Percentiles rank a stretch among this genome's conserved stretches.
phyloP scores from a whole-genome alignment of 805 yeast species.

The Wickerhamiella nectarea region DNA sequence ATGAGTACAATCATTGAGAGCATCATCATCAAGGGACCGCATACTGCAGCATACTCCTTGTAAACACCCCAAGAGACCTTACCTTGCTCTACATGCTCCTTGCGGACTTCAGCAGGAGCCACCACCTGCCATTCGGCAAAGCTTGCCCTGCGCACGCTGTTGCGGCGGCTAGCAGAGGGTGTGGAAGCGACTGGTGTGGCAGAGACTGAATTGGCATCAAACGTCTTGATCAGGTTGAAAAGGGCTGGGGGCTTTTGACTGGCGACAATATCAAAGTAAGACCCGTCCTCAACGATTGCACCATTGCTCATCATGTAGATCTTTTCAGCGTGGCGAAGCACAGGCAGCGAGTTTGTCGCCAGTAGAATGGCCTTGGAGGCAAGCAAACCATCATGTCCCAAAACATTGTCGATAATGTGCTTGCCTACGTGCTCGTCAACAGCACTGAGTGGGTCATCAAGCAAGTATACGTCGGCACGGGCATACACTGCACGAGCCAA shows the following conservation, averaged over 20 bases:
- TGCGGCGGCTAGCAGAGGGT: constrained; percentile 12
- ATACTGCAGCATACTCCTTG: constrained; percentile 70
- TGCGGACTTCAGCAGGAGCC: constrained; percentile 23
- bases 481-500: constrained; percentile 71
- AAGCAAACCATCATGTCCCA: constrained; percentile 69
- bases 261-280: constrained; percentile 20
- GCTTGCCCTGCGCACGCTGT: constrained; percentile 43
- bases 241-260: background rate
- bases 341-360: constrained; percentile 79
- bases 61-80: constrained; percentile 84
- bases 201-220: background rate
- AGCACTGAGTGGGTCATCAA: constrained; percentile 74
- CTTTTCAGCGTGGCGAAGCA: constrained; percentile 57
- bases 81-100: constrained; percentile 84
- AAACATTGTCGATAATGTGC: constrained; percentile 59
- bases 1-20: constrained; percentile 41
- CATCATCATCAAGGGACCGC: constrained; percentile 56
- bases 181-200: background rate
- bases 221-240: background rate
- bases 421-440: constrained; percentile 82
- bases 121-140: constrained; percentile 38
- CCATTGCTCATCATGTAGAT: constrained; percentile 53
- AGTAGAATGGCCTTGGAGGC: constrained; percentile 60
- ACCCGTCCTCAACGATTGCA: constrained; percentile 27
- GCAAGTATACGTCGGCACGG: constrained; percentile 47